Evolutionary conservation across 495 filamentous ascomycete species (phyloP).

Genomic region (Penicillium nucicola): DNA sequence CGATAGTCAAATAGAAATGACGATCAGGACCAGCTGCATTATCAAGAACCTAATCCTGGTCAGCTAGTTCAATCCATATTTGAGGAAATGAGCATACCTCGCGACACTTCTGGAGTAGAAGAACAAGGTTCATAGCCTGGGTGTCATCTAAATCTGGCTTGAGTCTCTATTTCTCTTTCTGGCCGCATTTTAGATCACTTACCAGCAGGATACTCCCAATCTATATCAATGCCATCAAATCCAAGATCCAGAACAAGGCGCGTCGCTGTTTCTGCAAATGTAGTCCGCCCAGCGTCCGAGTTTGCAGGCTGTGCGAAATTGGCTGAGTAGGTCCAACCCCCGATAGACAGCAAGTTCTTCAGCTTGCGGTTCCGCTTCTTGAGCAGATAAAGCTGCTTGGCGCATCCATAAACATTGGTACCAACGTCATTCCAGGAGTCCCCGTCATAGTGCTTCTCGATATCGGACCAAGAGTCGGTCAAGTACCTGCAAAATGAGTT

Average conservation of each 20-base stretch:
- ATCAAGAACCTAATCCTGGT: conserved; percentile 51
- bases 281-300: conserved; percentile 62
- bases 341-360: conserved; percentile 89
- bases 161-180: neutral
- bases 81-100: conserved; percentile 28
- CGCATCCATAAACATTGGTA: conserved; percentile 55
- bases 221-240: conserved; percentile 62
- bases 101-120: conserved; percentile 64
- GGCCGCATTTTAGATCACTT: neutral
- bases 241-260: conserved; percentile 65
- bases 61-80: neutral
- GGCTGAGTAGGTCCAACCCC: conserved; percentile 91
- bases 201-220: conserved; percentile 59
- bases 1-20: conserved; percentile 75
- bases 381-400: conserved; percentile 90
- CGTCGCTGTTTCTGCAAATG: conserved; percentile 70
- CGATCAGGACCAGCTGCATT: conserved; percentile 51
- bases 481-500: conserved; percentile 48
- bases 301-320: conserved; percentile 72
- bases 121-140: conserved; percentile 68
- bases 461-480: conserved; percentile 82
- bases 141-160: conserved; percentile 31
- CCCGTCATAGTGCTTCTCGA: conserved; percentile 72
- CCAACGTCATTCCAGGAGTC: conserved; percentile 47
- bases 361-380: conserved; percentile 86